phyloP scores from a whole-genome alignment of 1,139 yeast species.

The Lodderomyces metapsilosis region DNA sequence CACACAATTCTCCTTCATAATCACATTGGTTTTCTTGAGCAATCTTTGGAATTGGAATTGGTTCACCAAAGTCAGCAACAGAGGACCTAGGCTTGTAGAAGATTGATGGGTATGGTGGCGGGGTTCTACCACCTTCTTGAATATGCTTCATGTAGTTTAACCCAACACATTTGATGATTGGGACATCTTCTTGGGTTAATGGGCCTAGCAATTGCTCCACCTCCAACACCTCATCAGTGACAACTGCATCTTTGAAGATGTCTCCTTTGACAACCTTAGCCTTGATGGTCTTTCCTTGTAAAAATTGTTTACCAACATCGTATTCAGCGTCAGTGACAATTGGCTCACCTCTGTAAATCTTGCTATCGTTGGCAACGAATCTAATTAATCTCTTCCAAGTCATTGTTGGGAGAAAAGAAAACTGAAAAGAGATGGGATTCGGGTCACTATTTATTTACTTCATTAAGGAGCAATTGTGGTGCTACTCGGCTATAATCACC shows the following conservation, averaged over 20 bases:
- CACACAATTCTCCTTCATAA: conserved; percentile 1
- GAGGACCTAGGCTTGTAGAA: not conserved
- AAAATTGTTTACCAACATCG: not conserved
- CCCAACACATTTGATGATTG: not conserved
- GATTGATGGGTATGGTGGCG: not conserved
- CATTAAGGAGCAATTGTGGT: too few species aligned
- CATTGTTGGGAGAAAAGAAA: not conserved
- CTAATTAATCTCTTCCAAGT: conserved; percentile 2
- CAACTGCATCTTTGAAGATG: not conserved
- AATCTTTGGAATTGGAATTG: conserved; percentile 1
- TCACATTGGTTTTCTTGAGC: conserved; percentile 1
- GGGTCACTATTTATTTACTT: too few species aligned
- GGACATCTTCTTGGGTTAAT: not conserved
- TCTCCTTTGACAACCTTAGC: not conserved
- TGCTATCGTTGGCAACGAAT: conserved; percentile 1
- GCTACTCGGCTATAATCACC: too few species aligned
- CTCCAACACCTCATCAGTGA: not conserved
- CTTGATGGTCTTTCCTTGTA: not conserved
- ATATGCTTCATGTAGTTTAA: conserved; percentile 2
- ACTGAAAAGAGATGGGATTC: not conserved
- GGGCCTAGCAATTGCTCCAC: not conserved
- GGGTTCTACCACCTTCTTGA: conserved; percentile 2
- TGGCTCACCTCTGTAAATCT: conserved; percentile 1
- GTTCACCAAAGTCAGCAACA: conserved; percentile 1
- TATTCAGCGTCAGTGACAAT: conserved; percentile 1